Percentiles rank a stretch among this genome's conserved stretches.
phyloP scores from a whole-genome alignment of 2,329 filamentous ascomycete species.

The Colletotrichum chlorophyti region DNA sequence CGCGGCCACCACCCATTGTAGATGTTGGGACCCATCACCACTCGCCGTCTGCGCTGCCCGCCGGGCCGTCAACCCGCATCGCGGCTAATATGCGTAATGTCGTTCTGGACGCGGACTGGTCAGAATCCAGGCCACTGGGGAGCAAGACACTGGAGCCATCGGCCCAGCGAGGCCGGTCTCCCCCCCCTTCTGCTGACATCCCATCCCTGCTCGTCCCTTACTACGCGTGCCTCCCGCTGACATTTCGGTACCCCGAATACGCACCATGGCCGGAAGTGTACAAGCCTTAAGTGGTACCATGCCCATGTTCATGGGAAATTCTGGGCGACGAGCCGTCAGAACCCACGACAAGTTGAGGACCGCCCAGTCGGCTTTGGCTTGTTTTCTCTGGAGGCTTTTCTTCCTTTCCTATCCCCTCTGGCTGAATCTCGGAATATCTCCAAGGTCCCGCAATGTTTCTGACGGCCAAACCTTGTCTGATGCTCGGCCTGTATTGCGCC shows the following conservation, averaged over 20 bases:
- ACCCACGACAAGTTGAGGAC: background rate
- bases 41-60: conserved; percentile 18
- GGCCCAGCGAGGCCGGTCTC: conserved; percentile 20
- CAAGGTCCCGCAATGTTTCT: background rate
- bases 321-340: conserved; percentile 2
- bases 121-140: background rate
- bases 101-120: conserved; percentile 14
- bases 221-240: background rate
- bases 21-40: background rate
- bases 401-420: background rate
- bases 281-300: background rate
- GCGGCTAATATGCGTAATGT: conserved; percentile 22
- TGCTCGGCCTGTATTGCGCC: conserved; percentile 17
- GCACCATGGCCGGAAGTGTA: background rate
- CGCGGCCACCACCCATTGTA: background rate
- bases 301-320: background rate
- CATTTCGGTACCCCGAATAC: background rate
- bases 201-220: conserved; percentile 16
- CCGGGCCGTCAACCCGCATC: conserved; percentile 22
- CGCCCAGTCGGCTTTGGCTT: conserved; percentile 16
- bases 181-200: conserved; percentile 7
- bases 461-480: background rate
- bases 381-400: conserved; percentile 20
- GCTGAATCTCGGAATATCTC: background rate
- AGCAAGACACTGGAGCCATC: background rate